phyloP scores from a whole-genome alignment of 176 grass and related monocot species.

The maize (Zea mays) region Zm-B73-REFERENCE-NAM-5.0 NC_050098.1:8498501-8499000 shows the following conservation, averaged over 20 bases:
- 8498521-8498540: conserved; percentile 66
- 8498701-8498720: conserved; percentile 65
- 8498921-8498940: conserved; percentile 32
- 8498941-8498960: conserved; percentile 44
- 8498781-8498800: conserved; percentile 75
- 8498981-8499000: conserved; percentile 59
- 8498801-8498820: conserved; percentile 55
- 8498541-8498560: conserved; percentile 64
- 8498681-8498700: conserved; percentile 64
- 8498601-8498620: conserved; percentile 54
- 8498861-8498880: neutral
- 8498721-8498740: conserved; percentile 63
- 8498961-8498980: conserved; percentile 58
- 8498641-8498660: conserved; percentile 49
- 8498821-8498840: conserved; percentile 68
- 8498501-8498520: conserved; percentile 55
- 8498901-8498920: conserved; percentile 60
- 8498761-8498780: conserved; percentile 68
- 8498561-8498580: conserved; percentile 63
- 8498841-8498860: conserved; percentile 26
- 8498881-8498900: conserved; percentile 61
- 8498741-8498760: conserved; percentile 31
- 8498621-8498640: conserved; percentile 47
- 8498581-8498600: conserved; percentile 41
- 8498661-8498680: conserved; percentile 51